Evolutionary conservation across 1,284 basidiomycete genomes (phyloP), one percentile per base, ranked within the genome.

Genomic region (Trichosporon coremiiforme): DNA sequence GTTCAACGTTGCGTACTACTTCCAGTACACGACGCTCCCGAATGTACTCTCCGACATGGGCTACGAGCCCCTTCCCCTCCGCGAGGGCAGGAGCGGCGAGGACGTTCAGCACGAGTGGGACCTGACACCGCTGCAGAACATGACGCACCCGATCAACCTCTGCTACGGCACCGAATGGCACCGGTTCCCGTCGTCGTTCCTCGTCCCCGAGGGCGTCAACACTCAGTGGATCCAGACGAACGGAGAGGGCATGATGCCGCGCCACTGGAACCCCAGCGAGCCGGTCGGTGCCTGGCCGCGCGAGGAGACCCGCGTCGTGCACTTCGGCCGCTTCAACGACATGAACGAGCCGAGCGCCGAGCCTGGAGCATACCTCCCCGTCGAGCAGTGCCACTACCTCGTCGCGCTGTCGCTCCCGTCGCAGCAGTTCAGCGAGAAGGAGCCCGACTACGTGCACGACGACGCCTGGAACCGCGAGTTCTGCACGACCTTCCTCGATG

Each of bases 161-260:
- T 99, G 97, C 84, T 87, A 92, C 68, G 94, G 91, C 38, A 93
- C 95, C 79, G 96, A 99, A 83, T 99, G 97, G 97, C 87, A 98
- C 80, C 88, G 96, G 15, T 99, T 95, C 86, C 93, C 95, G 0
- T 89, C 92, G 1, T 91, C 92, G 80, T 98, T 92, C 83, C 87
- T 96, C 64, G 87, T 98, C 20, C 95, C 96, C 0, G 88, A 91
- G 68, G 91, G 89, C 17, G 85, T 98, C 68, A 87, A 89, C 63
- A 90, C 96, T 13, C 87, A 91, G 72, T 98, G 94, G 84, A 85
- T 98, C 80, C 90, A 93, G 85, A 94, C 91, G 82, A 93, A 91
- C 68, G 97, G 98, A 76, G 87, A 90, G 70, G 96, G 95, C 15
- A 88, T 95, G 79, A 85, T 99, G 73, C 97, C 97, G 4, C 89